Evolutionary conservation across 73 alveolate species (phyloP), one percentile per base, ranked within the genome.

Genomic region (Loxodes magnus): DNA sequence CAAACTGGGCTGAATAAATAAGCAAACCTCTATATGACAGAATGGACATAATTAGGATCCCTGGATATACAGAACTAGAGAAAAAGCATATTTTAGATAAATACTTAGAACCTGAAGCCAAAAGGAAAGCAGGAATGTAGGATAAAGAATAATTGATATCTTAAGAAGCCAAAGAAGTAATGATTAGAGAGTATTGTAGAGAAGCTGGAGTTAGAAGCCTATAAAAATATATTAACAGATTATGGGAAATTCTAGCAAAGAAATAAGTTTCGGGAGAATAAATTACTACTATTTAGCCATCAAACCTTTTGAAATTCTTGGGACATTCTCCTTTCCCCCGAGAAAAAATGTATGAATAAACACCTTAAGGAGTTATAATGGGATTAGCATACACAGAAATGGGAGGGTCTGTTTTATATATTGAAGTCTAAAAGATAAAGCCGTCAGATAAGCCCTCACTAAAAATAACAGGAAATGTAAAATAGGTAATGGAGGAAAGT

Each of bases 11-110:
- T 21, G 98, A 89, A 6, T 71, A 90, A 30, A 78, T 86, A 39
- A 84, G 87, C 23, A 92, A 88, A 16, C 93, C 98, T n/a, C 63
- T 90, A 22, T 57, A 81, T 20, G 98, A 90, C 63, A 74, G 98
- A 63, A 77, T 87, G 92, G 98, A 90, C 38, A 69, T 84, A 22
- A 83, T 90, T 16, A 91, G 87, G 44, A 72, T 87, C 34, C 36
- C 91, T 35, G 97, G 97, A 6, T 87, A 77, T 46, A 64, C 89
- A 4, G 36, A 72, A 1, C 57, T 67, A 66, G 98, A 90, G 50
- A 90, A 90, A 68, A 36, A 59, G 38, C 79, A 87, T 44, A 90
- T 90, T 21, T 88, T 96, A 2, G 55, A 71, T 33, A 53, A 73
- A 36, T 87, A 82, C 65, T 37, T 90, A 72, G 73, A 87, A 29